Evolutionary conservation across 495 filamentous ascomycete species (phyloP).

Genomic region (Corynascus novoguineensis): DNA sequence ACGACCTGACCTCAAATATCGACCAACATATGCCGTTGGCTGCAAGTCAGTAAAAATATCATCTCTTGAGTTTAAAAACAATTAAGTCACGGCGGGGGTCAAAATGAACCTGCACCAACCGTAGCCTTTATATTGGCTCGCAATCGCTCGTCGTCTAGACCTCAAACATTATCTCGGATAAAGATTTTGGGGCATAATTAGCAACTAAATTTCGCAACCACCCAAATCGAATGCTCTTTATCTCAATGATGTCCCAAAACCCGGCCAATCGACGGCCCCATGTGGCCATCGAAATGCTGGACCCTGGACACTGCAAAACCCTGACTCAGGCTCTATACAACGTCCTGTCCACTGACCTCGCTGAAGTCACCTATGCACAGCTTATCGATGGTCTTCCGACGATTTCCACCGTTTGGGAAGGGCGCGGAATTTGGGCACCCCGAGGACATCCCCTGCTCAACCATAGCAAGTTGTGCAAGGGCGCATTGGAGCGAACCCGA

Average conservation of each 20-base stretch:
- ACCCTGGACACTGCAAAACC: neutral
- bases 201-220: no score
- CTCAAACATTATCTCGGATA: no score
- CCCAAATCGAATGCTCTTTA: no score
- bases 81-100: neutral
- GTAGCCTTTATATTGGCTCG: no score
- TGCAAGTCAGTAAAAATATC: no score
- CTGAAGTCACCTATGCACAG: neutral
- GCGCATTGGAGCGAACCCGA: neutral
- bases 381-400: constrained; percentile 8
- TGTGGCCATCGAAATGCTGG: neutral
- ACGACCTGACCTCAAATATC: no score
- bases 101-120: no score
- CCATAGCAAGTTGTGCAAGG: neutral
- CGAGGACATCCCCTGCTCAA: constrained; percentile 1
- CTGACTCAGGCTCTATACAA: constrained; percentile 1
- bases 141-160: no score
- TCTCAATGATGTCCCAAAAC: no score
- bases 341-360: constrained; percentile 3
- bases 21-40: no score
- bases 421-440: neutral
- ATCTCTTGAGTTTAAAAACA: neutral
- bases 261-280: neutral
- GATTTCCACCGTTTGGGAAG: neutral
- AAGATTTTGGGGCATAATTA: no score